Base-by-base conservation (phyloP, 805 yeast species). In the Candida krabiensis region DNA sequence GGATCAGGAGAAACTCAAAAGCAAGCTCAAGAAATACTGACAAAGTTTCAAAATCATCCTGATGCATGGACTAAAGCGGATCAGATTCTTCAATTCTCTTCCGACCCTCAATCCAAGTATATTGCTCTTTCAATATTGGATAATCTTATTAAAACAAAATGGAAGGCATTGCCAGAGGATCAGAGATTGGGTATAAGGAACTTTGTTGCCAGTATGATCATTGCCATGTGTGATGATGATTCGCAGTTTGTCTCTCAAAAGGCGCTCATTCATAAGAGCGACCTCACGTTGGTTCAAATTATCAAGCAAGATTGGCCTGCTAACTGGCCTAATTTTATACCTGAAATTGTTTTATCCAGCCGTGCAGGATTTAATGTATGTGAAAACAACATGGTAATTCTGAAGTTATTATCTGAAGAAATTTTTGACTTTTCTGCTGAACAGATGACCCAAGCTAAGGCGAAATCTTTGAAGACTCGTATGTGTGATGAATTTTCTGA, bases 251-350 rank as follows among this genome's bases (percentile, higher is more conserved):
- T 72, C 34, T 64, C 75, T 28, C 88, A 88, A 58, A 83, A 82
- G 55, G 81, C 96, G 15, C 73, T 93, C 56, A 87, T 93, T 58
- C 87, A 85, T 69, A 93, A 93, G 63, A 89, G 90, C 53, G 96
- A 93, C 66, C 73, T 93, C 56, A 91, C 98, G 12, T 71, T 93
- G 55, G 99, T 93, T 25, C 95, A 90, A 57, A 83, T 93, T 36
- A 77, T 93, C 56, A 93, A 93, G 58, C 98, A 93, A 66, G 99
- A 93, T 61, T 93, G 99, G 99, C 99, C 99, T 23, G 87, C 83
- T 52, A 86, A 90, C 61, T 93, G 99, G 99, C 98, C 98, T 14
- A 86, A 83, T 54, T 93, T 93, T 56, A 85, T 93, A 35, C 96
- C 96, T 13, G 99, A 93, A 61, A 77, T 93, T 40, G 93, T 91